Evolutionary conservation across 148 eudicot species (phyloP), one percentile per base, ranked within the genome.

Genomic region (Camellia sinensis): DNA sequence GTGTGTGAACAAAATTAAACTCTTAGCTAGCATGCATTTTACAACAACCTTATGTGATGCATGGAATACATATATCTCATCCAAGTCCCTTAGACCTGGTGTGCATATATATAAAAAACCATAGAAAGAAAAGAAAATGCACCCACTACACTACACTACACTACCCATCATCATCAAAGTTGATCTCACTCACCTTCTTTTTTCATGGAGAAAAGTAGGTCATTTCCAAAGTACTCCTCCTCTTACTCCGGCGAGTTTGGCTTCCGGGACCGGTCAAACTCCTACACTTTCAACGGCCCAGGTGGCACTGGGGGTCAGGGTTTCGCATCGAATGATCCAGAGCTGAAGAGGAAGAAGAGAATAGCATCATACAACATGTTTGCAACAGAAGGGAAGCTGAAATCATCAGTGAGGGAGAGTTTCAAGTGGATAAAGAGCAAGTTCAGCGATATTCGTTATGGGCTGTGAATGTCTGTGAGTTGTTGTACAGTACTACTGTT

Each of bases 341-440:
- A 92, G 48, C 77, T 79, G 41, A 90, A 88, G 84, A 89, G 97
- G 87, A 92, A 83, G 90, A 92, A 79, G 82, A 89, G 97, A 78
- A 89, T 90, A 29, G 94, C 97, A 50, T 83, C 97, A 0, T 92
- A 90, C 66, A 89, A 92, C 79, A 92, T 85, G 93, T 88, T 90
- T 54, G 73, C 85, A 3, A 85, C 85, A 0, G 97, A 92, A 88
- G 90, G 91, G 50, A 92, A 87, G 81, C 79, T 92, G 13, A 90
- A 89, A 79, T 87, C 89, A 3, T 78, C 88, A 6, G 76, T 92
- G 21, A 87, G 87, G 67, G 89, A 67, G 50, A 88, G 93, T 79
- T 85, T 92, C 83, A 90, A 87, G 82, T 90, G 93, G 97, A 88
- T 90, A 82, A 90, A 90, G 88, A 85, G 66, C 82, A 92, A 90